Base-by-base conservation (phyloP, 1,139 yeast species). In the Blastobotrys petasosporus region DNA sequence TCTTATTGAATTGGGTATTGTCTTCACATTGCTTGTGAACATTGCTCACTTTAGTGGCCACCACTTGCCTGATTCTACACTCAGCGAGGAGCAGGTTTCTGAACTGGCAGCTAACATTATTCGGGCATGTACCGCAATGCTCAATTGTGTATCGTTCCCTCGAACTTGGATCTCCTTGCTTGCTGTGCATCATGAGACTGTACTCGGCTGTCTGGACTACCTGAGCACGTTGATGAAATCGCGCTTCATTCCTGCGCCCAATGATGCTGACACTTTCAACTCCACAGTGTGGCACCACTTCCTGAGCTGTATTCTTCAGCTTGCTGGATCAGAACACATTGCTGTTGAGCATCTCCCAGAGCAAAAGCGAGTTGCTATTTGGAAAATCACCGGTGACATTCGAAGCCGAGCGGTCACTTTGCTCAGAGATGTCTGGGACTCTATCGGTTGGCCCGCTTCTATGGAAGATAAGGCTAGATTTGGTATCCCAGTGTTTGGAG, bases 331-430 rank as follows among this genome's bases (percentile, higher is more conserved):
- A 1, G 63, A 59, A 36, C 53, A 61, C 6, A 53, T 64, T 41
- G 62, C 62, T 8, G 56, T 62, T 17, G 67, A 63, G 48, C 55
- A 55, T 37, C 51, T 59, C 51, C 76, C 87, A 2, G 82, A 79
- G 41, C 80, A 85, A 45, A 88, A 94, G 41, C 74, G 82, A 60
- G 80, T 80, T 56, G 90, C 90, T 1, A 79, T 88, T 54, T 70
- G 68, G 64, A 72, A 72, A 48, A 77, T 86, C 41, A 75, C 88
- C 1, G 80, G 80, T 10, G 80, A 78, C 55, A 68, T 85, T 53
- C 74, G 94, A 54, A 74, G 75, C 28, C 69, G 84, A 51, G 74
- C 82, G 37, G 79, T 88, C 0, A 58, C 54, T 15, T 65, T 85
- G 45, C 58, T 86, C 12, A 71, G 74, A 48, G 76, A 74, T 48